phyloP scores from a whole-genome alignment of 75 land plant genomes.

The Cupressus sempervirens region DNA sequence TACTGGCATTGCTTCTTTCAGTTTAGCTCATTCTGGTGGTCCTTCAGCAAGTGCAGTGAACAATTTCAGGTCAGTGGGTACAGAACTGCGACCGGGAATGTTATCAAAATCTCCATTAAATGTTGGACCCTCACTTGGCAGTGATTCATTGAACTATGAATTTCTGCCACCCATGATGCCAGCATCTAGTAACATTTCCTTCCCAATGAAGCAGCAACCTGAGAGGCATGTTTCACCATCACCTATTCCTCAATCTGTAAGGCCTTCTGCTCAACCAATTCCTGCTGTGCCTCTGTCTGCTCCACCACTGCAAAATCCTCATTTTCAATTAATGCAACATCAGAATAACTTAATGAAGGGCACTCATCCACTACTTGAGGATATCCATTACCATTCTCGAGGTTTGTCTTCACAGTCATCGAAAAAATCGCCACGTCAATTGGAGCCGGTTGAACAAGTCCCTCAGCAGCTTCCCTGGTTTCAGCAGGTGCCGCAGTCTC shows the following conservation, averaged over 20 bases:
- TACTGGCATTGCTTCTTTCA: neutral
- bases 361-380: neutral
- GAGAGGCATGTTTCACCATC: slow-evolving; percentile 2
- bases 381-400: slow-evolving; percentile 8
- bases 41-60: neutral
- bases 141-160: slow-evolving; percentile 9
- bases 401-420: slow-evolving; percentile 15
- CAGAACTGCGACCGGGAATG: neutral
- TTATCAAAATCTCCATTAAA: slow-evolving; percentile 4
- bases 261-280: slow-evolving; percentile 5
- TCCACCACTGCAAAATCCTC: slow-evolving; percentile 11
- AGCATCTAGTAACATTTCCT: slow-evolving; percentile 10
- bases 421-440: slow-evolving; percentile 19
- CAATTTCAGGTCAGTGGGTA: slow-evolving; percentile 2
- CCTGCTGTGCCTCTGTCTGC: slow-evolving; percentile 3
- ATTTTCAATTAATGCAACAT: slow-evolving; percentile 4
- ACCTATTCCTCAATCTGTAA: neutral
- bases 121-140: slow-evolving; percentile 1
- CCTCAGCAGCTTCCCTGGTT: slow-evolving; percentile 19
- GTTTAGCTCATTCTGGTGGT: neutral
- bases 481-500: slow-evolving; percentile 16
- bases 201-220: slow-evolving; percentile 24
- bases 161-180: slow-evolving; percentile 19
- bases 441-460: slow-evolving; percentile 14
- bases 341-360: slow-evolving; percentile 11